Conservation (phyloP, 768 basidiomycete genomes). For the Tylopilus felleus region DNA sequence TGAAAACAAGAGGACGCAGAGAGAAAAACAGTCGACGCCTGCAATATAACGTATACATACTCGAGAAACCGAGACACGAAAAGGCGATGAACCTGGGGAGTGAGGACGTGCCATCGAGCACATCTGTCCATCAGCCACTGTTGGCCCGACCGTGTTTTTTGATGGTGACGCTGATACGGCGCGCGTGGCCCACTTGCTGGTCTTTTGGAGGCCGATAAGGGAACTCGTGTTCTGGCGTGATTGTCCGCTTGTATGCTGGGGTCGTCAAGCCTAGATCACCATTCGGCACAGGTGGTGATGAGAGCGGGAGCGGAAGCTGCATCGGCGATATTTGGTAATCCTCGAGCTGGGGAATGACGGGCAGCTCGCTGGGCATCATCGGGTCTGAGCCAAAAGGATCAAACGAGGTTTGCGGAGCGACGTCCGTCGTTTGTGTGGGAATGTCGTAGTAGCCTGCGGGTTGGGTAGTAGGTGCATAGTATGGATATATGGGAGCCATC, state of each 20-base stretch:
- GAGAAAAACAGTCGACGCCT: background rate
- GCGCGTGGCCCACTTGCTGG: slow-evolving; percentile 36
- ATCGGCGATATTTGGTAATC: slow-evolving; percentile 5
- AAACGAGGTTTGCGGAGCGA: slow-evolving; percentile 9
- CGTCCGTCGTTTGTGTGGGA: background rate
- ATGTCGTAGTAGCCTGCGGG: slow-evolving; percentile 2
- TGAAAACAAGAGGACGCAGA: background rate
- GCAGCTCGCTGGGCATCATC: slow-evolving; percentile 7
- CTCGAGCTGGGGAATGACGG: slow-evolving; percentile 8
- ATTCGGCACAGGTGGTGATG: background rate
- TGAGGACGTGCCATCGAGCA: too few relatives aligned
- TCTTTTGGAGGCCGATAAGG: slow-evolving; percentile 33
- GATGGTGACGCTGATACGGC: slow-evolving; percentile 38
- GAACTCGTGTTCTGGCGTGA: slow-evolving; percentile 18
- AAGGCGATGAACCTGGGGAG: too few relatives aligned
- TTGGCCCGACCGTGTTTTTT: slow-evolving; percentile 22
- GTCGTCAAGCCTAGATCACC: background rate
- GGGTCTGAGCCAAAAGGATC: slow-evolving; percentile 22
- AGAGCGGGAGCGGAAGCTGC: background rate
- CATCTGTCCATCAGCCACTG: slow-evolving; percentile 7
- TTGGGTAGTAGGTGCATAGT: slow-evolving; percentile 8
- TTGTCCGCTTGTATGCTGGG: background rate
- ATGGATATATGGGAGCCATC: slow-evolving; percentile 6
- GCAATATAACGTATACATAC: slow-evolving; percentile 2
- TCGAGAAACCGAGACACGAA: background rate